A percentile compares a stretch with the other conserved stretches of the same genome.
phyloP scores from a whole-genome alignment of 805 yeast species.

The Lipomyces japonicus region DNA sequence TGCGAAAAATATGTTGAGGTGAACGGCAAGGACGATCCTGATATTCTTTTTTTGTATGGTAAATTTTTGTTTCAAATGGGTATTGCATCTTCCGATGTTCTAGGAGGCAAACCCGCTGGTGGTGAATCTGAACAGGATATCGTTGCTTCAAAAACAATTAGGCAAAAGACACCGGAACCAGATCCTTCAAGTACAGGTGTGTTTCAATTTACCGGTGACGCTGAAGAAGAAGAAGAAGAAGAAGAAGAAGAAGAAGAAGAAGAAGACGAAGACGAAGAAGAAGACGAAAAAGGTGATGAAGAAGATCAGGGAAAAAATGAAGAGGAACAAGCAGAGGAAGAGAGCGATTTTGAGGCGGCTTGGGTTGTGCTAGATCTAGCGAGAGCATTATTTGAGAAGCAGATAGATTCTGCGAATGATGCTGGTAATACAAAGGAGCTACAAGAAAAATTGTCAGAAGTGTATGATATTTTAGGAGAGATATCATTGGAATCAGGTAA shows the following conservation, averaged over 20 bases:
- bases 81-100: constrained; percentile 66
- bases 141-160: constrained; percentile 28
- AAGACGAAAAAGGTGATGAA: too few species aligned
- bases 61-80: constrained; percentile 75
- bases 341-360: constrained; percentile 77
- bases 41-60: constrained; percentile 71
- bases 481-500: constrained; percentile 70
- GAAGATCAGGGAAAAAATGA: constrained; percentile 39
- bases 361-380: constrained; percentile 82
- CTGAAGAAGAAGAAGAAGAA: constrained; percentile 32
- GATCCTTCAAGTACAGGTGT: constrained; percentile 26
- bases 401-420: constrained; percentile 34
- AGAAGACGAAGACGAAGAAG: constrained; percentile 47
- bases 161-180: constrained; percentile 30
- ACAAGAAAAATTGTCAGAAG: constrained; percentile 61
- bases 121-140: constrained; percentile 15
- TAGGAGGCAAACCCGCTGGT: constrained; percentile 49
- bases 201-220: constrained; percentile 29
- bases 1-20: constrained; percentile 53
- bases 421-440: constrained; percentile 36
- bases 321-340: constrained; percentile 42
- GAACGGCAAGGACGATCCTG: constrained; percentile 65
- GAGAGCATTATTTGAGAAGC: constrained; percentile 57
- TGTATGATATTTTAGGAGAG: constrained; percentile 80
- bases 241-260: constrained; percentile 36